Percentiles rank a stretch among this genome's conserved stretches.
Conservation (phyloP, 2,329 filamentous ascomycete species). For the Cephalotrichum gorgonifer region DNA sequence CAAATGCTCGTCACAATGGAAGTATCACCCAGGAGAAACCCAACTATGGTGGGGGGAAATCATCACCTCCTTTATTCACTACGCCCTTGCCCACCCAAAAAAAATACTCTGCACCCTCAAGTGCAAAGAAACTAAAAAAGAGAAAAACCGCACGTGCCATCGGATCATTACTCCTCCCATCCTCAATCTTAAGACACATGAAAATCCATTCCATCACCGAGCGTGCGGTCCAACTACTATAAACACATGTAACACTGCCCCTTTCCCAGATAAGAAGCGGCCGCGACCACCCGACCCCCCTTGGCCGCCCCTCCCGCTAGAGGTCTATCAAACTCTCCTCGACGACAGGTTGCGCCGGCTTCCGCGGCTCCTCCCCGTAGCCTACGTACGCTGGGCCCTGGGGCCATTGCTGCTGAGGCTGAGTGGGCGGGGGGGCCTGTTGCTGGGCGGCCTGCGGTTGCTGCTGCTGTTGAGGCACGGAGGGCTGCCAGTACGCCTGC, state of each 20-base stretch:
- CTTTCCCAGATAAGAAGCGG: too few species aligned
- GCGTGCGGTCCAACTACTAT: not conserved
- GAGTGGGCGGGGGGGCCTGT: conserved; percentile 17
- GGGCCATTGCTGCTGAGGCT: conserved; percentile 19
- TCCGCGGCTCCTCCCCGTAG: conserved; percentile 34
- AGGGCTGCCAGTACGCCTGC: conserved; percentile 15
- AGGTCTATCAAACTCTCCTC: conserved; percentile 78
- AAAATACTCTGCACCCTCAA: not conserved
- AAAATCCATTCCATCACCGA: not conserved
- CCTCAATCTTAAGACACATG: not conserved
- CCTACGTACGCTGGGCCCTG: conserved; percentile 36
- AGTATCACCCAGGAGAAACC: too few species aligned
- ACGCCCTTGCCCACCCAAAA: too few species aligned
- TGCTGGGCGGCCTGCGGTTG: conserved; percentile 7
- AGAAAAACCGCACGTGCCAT: too few species aligned
- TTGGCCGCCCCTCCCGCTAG: not conserved
- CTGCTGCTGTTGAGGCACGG: conserved; percentile 19
- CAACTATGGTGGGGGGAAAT: too few species aligned
- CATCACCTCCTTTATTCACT: too few species aligned
- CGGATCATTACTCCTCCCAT: not conserved
- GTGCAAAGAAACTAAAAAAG: not conserved
- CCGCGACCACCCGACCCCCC: not conserved
- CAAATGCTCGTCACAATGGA: too few species aligned
- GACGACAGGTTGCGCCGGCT: conserved; percentile 36
- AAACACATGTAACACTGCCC: too few species aligned